Conservation (phyloP, 176 grass and related monocot genomes). For the Luzula sylvatica region DNA sequence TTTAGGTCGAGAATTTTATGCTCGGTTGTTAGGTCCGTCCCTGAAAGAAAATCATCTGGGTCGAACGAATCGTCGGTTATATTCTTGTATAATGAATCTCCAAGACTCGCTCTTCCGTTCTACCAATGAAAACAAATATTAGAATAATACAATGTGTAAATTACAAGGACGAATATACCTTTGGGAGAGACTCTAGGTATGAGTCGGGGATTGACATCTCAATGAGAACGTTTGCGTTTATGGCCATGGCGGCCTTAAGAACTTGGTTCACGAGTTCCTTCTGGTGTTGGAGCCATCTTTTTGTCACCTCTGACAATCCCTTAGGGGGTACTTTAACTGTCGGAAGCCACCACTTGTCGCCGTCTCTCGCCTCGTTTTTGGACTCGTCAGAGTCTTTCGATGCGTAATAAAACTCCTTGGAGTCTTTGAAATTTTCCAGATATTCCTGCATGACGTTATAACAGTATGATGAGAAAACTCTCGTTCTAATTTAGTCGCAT, state of each 20-base stretch:
- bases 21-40: slow-evolving; percentile 76
- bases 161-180: slow-evolving; percentile 33
- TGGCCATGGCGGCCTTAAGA: slow-evolving; percentile 95
- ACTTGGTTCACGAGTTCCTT: slow-evolving; percentile 87
- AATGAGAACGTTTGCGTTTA: slow-evolving; percentile 94
- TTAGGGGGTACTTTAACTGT: slow-evolving; percentile 56
- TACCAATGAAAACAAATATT: slow-evolving; percentile 6
- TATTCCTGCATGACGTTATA: slow-evolving; percentile 44
- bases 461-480: background rate
- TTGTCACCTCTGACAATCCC: slow-evolving; percentile 44
- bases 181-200: slow-evolving; percentile 72
- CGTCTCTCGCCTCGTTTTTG: slow-evolving; percentile 40
- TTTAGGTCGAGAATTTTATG: slow-evolving; percentile 98
- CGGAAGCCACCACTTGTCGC: slow-evolving; percentile 95
- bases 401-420: slow-evolving; percentile 78
- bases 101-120: slow-evolving; percentile 85
- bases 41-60: slow-evolving; percentile 68
- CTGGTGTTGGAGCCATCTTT: slow-evolving; percentile 55
- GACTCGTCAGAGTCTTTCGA: slow-evolving; percentile 54
- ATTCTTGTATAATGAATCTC: slow-evolving; percentile 69
- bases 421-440: slow-evolving; percentile 78
- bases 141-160: too few species aligned
- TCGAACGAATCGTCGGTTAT: slow-evolving; percentile 90
- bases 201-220: slow-evolving; percentile 83
- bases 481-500: too few species aligned